These are phyloP conservation scores for Dactylellina haptotyla DNA, from an alignment of 2,329 filamentous ascomycete species.

Conservation along the genomic window DNA sequence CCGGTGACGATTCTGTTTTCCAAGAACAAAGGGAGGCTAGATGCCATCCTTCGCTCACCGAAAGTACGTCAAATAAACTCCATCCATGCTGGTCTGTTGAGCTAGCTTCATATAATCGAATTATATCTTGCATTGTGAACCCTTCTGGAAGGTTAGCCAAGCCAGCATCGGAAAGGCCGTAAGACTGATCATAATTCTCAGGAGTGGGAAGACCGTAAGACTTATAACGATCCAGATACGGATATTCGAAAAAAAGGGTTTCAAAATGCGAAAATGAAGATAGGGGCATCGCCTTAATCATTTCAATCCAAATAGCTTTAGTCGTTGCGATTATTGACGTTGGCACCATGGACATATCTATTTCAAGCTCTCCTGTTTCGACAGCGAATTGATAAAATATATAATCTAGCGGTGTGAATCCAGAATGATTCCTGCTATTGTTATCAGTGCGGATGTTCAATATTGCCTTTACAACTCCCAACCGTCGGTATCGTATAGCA, in stretches of 20 bases:
- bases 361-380: too few species aligned
- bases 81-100: slow-evolving; percentile 10
- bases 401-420: slow-evolving; percentile 5
- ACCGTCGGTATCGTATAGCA: slow-evolving; percentile 10
- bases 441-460: neutral
- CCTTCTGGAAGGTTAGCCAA: neutral
- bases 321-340: neutral
- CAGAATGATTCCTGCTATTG: neutral
- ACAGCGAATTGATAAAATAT: slow-evolving; percentile 7
- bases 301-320: neutral
- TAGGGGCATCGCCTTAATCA: neutral
- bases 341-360: too few species aligned
- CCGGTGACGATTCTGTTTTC: neutral
- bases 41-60: neutral
- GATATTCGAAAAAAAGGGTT: neutral
- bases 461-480: neutral
- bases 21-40: neutral
- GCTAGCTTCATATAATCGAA: neutral
- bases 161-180: too few species aligned
- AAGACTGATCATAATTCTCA: too few species aligned
- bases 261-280: slow-evolving; percentile 10
- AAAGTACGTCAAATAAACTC: slow-evolving; percentile 6
- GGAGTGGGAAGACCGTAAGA: too few species aligned
- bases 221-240: too few species aligned
- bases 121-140: neutral